Conservation (phyloP, 495 filamentous ascomycete genomes). For the Podospora pseudopauciseta region DNA sequence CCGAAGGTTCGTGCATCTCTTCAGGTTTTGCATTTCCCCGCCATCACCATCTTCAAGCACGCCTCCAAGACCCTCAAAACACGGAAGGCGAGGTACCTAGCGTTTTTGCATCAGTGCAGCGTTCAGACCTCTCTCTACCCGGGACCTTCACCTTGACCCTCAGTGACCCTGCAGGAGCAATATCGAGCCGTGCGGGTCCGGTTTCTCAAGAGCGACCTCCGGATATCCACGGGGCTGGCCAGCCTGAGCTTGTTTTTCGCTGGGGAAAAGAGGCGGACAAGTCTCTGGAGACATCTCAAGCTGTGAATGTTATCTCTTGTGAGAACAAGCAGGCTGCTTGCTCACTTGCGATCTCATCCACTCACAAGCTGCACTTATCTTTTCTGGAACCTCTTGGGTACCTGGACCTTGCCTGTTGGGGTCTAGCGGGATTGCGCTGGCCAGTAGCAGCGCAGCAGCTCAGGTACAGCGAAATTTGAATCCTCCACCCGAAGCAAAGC, state of each 20-base stretch:
- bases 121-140: neutral
- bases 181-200: conserved; percentile 18
- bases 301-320: neutral
- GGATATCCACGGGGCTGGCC: neutral
- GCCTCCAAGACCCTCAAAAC: neutral
- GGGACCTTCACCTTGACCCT: conserved; percentile 18
- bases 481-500: conserved; percentile 6
- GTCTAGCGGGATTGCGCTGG: conserved; percentile 4
- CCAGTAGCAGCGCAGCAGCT: conserved; percentile 8
- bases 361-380: neutral
- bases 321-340: neutral
- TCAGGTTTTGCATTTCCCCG: neutral
- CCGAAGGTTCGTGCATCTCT: conserved; percentile 16
- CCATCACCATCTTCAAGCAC: neutral
- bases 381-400: conserved; percentile 13
- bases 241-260: neutral
- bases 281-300: neutral
- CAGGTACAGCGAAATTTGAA: conserved; percentile 9
- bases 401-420: conserved; percentile 12
- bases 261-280: neutral
- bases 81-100: neutral
- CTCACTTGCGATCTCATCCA: neutral
- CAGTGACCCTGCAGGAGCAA: conserved; percentile 18
- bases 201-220: neutral
- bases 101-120: neutral